Evolutionary conservation across 371 early-diverging fungal genomes (phyloP).

Genomic region (Amoeboaphelidium protococcarum): DNA sequence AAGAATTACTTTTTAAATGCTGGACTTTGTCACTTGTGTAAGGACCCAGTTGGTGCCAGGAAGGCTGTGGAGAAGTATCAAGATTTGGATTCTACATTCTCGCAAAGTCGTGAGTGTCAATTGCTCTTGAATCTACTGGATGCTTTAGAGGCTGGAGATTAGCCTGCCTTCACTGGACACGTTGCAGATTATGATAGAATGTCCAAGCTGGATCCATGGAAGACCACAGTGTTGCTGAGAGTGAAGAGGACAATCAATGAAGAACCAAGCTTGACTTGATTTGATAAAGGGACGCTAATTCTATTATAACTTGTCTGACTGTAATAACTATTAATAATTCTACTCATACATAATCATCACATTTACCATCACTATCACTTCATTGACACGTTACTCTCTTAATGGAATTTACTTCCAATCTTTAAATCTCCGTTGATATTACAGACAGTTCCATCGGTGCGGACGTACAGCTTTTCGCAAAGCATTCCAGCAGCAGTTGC

Average conservation of each 20-base stretch:
- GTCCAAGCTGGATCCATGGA: slow-evolving; percentile 79
- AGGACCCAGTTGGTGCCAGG: slow-evolving; percentile 43
- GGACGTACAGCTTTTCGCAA: too few relatives aligned
- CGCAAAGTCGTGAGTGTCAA: slow-evolving; percentile 50
- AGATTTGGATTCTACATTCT: slow-evolving; percentile 58
- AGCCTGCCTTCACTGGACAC: slow-evolving; percentile 45
- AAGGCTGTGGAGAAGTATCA: slow-evolving; percentile 47
- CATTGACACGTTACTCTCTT: too few relatives aligned
- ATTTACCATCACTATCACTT: too few relatives aligned
- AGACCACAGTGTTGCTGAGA: slow-evolving; percentile 55
- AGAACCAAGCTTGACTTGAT: too few relatives aligned
- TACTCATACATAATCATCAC: too few relatives aligned
- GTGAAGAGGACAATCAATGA: slow-evolving; percentile 53
- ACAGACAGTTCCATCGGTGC: too few relatives aligned
- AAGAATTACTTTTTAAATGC: slow-evolving; percentile 85
- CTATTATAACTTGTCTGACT: too few relatives aligned
- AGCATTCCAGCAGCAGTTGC: too few relatives aligned
- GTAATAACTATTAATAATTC: too few relatives aligned
- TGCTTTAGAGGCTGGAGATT: slow-evolving; percentile 45
- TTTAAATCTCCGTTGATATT: too few relatives aligned
- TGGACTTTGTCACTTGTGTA: slow-evolving; percentile 48
- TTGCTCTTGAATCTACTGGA: slow-evolving; percentile 37
- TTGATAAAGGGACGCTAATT: too few relatives aligned
- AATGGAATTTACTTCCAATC: too few relatives aligned
- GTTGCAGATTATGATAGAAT: slow-evolving; percentile 57